Evolutionary conservation across 352 stramenopile species (phyloP), one percentile per base, ranked within the genome.

Genomic region (Globisporangium paddicum): DNA sequence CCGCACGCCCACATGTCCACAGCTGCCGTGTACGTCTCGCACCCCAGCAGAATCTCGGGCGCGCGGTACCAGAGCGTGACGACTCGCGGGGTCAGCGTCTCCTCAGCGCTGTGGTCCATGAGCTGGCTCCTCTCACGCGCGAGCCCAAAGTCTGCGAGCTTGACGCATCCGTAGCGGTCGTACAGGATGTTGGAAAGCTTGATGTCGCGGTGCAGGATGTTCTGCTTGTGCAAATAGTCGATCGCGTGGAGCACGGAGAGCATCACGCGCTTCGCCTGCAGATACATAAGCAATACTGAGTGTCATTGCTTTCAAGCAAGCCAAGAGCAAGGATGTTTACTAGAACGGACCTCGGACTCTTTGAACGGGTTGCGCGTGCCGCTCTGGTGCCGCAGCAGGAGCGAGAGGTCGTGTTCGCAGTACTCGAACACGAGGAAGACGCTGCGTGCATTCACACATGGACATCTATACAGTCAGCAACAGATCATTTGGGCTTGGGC

Each of bases 101-200:
- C 60, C 19, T 95, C 67, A 28, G 96, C 66, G 10, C 96, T 75
- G 69, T 98, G 92, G 32, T 89, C 90, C 35, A 83, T 84, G n/a
- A 98, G 81, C 65, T 81, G 97, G 44, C 66, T 71, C 10, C 56
- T 59, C 42, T 84, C 77, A 1, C 81, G 67, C 8, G 76, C 71
- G 13, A 88, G 68, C 5, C 79, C 76, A 60, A 91, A 91, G 56
- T 91, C 82, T 6, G 75, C 79, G 19, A 91, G 68, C 46, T 88
- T 89, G 23, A 91, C 69, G 0, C 51, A 52, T 3, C 82, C 82
- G 59, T 76, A 82, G 55, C 87, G 78, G 62, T 93, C 87, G 51
- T 98, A 96, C 8, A 98, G 73, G 51, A 98, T 87, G 63, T 98
- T 98, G 34, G 71, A 88, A 18, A 96, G 95, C 73, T 98, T 98